Evolutionary conservation across 78 protist species (phyloP), one percentile per base, ranked within the genome.

Genomic region (Anaeramoeba ignava): DNA sequence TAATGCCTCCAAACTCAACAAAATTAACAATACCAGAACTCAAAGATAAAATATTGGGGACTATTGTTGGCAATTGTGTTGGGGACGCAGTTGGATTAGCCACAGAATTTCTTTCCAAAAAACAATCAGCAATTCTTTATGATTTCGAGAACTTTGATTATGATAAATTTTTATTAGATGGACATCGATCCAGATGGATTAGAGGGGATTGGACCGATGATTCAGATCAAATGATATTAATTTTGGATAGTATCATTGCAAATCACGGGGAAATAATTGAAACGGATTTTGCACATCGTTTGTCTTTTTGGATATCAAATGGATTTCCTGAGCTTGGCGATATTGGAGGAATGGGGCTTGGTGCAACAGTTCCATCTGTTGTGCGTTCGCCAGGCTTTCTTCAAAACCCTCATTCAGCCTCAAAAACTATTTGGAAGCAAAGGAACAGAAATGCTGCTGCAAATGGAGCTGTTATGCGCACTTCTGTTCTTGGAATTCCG

Each of bases 191-290:
- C 78, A 27, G 78, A 31, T 67, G 27, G 38, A 27, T 31, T 67
- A 27, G 78, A n/a, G 78, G 78, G 78, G 78, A 67, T 67, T 67
- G 78, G 78, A 67, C 78, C 31, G 78, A 67, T 67, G 78, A 67
- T 67, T n/a, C 78, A n/a, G 78, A 67, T 67, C 78, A 67, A 31
- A 67, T 67, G 78, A 31, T 67, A n/a, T 27, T 31, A 27, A 67
- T 67, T 31, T 67, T 67, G 78, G 78, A 67, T 67, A 67, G 27
- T 27, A 27, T 67, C 38, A 67, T 67, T 31, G 78, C 27, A 67
- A 67, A 67, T 67, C n/a, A n/a, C n/a, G 78, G 78, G 78, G 38
- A 67, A n/a, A 31, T 67, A 67, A n/a, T 31, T 67, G 38, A 27
- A 31, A n/a, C 27, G 38, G 78, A 67, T 31, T 67, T 67, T 31